These are phyloP conservation scores for Phytopythium ostracodes DNA, from an alignment of 352 stramenopile species.

Conservation along the genomic window DNA sequence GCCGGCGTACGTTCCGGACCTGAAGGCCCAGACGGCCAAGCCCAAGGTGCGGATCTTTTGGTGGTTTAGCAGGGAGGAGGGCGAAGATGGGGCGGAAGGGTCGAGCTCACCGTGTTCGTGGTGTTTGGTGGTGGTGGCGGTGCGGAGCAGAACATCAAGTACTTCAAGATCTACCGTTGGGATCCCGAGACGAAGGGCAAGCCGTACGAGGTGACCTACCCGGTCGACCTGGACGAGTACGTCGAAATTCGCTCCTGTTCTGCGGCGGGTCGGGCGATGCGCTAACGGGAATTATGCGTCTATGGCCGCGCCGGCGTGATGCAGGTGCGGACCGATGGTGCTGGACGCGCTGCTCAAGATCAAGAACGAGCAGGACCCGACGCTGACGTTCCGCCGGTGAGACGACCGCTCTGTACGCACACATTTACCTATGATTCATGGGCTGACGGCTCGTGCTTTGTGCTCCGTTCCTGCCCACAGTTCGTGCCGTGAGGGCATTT, in stretches of 20 bases:
- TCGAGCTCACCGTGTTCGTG: too few species aligned
- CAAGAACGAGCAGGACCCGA: constrained; percentile 99
- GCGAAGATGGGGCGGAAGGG: too few species aligned
- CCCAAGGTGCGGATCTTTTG: constrained; percentile 46
- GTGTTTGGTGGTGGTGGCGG: too few species aligned
- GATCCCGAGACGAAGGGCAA: constrained; percentile 95
- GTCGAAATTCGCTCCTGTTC: constrained; percentile 16
- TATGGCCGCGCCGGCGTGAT: constrained; percentile 3
- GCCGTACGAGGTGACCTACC: constrained; percentile 95
- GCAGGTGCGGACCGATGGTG: constrained; percentile 97
- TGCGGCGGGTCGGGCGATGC: too few species aligned
- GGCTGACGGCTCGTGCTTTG: not conserved
- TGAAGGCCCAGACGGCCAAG: constrained; percentile 72
- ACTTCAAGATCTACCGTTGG: constrained; percentile 99
- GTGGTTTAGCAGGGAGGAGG: too few species aligned
- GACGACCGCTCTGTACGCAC: not conserved
- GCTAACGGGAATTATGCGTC: too few species aligned
- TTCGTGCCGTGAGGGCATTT: constrained; percentile 99
- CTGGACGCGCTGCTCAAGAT: constrained; percentile 99
- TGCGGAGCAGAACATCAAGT: constrained; percentile 90
- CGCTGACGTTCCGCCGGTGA: constrained; percentile 95
- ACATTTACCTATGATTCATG: not conserved
- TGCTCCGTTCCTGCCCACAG: constrained; percentile 22
- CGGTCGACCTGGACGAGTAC: constrained; percentile 96
- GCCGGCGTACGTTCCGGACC: constrained; percentile 43